These are phyloP conservation scores for Panicum miliaceum DNA, from an alignment of 176 grass and related monocot genomes.

Conservation along the genomic window DNA sequence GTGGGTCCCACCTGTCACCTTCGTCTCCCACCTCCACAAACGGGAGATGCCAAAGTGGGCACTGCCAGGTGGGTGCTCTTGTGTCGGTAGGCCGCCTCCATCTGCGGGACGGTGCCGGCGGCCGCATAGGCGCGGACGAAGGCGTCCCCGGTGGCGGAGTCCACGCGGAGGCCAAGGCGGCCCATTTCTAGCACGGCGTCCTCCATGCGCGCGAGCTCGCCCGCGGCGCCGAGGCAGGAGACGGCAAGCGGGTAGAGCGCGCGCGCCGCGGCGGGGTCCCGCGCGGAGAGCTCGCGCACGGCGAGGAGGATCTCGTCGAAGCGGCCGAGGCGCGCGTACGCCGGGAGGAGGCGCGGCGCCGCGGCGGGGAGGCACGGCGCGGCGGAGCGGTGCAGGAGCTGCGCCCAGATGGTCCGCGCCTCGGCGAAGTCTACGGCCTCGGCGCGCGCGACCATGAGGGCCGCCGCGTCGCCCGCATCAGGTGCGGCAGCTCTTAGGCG, in stretches of 20 bases:
- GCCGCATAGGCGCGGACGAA: constrained; percentile 74
- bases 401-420: constrained; percentile 68
- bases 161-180: constrained; percentile 55
- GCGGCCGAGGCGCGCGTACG: constrained; percentile 58
- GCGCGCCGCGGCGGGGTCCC: constrained; percentile 35
- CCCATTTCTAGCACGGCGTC: constrained; percentile 60
- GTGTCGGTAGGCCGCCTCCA: constrained; percentile 73
- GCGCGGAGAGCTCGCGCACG: constrained; percentile 51
- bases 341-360: constrained; percentile 54
- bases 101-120: constrained; percentile 66
- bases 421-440: constrained; percentile 61
- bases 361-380: constrained; percentile 45
- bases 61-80: no score
- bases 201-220: constrained; percentile 74
- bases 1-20: no score
- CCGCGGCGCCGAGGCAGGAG: constrained; percentile 68
- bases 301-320: constrained; percentile 60
- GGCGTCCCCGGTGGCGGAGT: constrained; percentile 64
- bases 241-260: constrained; percentile 62
- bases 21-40: no score
- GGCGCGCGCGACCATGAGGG: constrained; percentile 67
- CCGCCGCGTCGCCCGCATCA: constrained; percentile 26
- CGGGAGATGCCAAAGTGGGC: no score
- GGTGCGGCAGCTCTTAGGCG: constrained; percentile 4
- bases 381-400: constrained; percentile 79